Conservation (phyloP, 148 eudicot species). For the Vaccinium corymbosum region DNA sequence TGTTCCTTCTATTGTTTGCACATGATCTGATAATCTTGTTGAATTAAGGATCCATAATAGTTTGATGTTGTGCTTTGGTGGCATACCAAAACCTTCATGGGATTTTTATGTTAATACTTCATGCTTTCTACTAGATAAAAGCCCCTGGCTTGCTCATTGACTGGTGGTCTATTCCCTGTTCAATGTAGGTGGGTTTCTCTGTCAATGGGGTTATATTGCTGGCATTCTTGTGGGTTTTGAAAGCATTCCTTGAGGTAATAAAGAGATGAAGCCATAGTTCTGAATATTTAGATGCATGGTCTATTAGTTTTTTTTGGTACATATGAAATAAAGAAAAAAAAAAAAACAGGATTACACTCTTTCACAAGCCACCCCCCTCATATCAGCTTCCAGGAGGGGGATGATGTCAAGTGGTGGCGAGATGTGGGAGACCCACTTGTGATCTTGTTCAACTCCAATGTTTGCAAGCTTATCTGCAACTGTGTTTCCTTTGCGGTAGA, state of each 20-base stretch:
- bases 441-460: too few species aligned
- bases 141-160: neutral
- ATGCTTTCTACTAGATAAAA: slow-evolving; percentile 8
- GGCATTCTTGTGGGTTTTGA: slow-evolving; percentile 87
- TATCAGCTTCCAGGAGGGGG: too few species aligned
- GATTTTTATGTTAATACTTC: neutral
- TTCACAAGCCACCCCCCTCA: too few species aligned
- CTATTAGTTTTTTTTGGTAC: too few species aligned
- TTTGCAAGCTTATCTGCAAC: too few species aligned
- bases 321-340: too few species aligned
- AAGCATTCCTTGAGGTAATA: slow-evolving; percentile 92
- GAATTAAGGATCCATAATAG: neutral
- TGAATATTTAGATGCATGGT: neutral
- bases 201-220: slow-evolving; percentile 84
- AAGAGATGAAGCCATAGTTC: neutral
- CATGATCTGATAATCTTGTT: neutral
- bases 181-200: slow-evolving; percentile 74
- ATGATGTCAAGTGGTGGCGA: too few species aligned
- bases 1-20: neutral
- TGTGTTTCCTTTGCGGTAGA: too few species aligned
- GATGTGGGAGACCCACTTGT: too few species aligned
- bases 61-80: neutral
- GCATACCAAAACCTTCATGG: neutral
- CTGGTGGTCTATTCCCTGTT: slow-evolving; percentile 9
- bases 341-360: too few species aligned